phyloP scores from a whole-genome alignment of 768 basidiomycete genomes.

The Rhizopogon roseolus region DNA sequence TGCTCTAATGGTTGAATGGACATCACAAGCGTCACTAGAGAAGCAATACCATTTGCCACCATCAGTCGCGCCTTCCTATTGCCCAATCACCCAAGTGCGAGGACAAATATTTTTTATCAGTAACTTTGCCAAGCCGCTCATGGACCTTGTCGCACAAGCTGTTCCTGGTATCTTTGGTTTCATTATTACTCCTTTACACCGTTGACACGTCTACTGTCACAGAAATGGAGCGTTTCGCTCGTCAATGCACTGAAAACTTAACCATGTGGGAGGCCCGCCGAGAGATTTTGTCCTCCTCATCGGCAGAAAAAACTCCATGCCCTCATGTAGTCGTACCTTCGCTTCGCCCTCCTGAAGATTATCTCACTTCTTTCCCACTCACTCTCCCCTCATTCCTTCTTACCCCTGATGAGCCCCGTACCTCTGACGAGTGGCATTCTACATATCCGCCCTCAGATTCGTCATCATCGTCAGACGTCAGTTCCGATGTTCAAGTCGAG shows the following conservation, averaged over 20 bases:
- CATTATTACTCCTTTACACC: not conserved
- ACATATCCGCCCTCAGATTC: conserved; percentile 22
- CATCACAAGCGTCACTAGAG: conserved; percentile 84
- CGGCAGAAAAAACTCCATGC: conserved; percentile 1
- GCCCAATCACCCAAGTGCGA: conserved; percentile 61
- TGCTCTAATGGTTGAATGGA: conserved; percentile 88
- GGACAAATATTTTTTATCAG: conserved; percentile 89
- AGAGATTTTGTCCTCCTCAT: conserved; percentile 30
- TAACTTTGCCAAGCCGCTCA: conserved; percentile 77
- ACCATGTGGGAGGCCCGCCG: conserved; percentile 58
- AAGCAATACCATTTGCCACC: conserved; percentile 66
- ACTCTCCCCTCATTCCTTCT: conserved; percentile 44
- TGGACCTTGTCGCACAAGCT: conserved; percentile 66
- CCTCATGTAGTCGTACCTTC: conserved; percentile 15
- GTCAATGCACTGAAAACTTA: conserved; percentile 67
- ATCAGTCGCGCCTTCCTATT: conserved; percentile 43
- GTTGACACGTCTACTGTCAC: not conserved
- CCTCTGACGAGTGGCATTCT: conserved; percentile 18
- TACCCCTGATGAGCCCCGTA: conserved; percentile 20
- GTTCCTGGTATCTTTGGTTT: conserved; percentile 53
- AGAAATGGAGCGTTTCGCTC: conserved; percentile 69
- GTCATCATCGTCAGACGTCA: conserved; percentile 24
- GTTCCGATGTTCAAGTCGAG: conserved; percentile 14
- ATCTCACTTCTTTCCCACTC: conserved; percentile 51
- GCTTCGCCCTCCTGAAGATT: conserved; percentile 35